These are phyloP conservation scores for Penicillium subrubescens DNA, from an alignment of 495 filamentous ascomycete genomes.

Conservation along the genomic window DNA sequence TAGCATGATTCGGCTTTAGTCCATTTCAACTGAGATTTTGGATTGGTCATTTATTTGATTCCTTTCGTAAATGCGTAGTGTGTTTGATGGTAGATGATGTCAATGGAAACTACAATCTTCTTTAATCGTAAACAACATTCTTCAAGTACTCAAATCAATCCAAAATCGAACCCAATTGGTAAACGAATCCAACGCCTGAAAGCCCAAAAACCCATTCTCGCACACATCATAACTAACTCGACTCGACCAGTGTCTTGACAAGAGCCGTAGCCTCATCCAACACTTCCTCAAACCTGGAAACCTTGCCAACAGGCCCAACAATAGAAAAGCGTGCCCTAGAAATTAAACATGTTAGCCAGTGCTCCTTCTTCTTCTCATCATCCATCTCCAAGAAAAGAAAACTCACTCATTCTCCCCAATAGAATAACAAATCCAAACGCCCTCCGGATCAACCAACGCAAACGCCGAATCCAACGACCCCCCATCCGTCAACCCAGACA, in stretches of 20 bases:
- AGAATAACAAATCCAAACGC: conserved; percentile 5
- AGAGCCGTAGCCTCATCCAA: neutral
- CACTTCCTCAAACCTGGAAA: conserved; percentile 2
- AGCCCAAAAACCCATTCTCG: neutral
- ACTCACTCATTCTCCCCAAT: conserved; percentile 4
- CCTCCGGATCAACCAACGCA: neutral
- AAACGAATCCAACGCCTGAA: neutral
- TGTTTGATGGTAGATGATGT: neutral
- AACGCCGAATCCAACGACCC: conserved; percentile 2
- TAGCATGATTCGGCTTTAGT: conserved; percentile 32
- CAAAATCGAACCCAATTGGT: neutral
- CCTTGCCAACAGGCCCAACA: neutral
- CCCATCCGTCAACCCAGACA: conserved; percentile 1
- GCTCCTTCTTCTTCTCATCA: neutral
- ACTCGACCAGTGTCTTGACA: neutral
- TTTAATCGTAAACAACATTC: no score
- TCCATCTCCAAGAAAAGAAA: neutral
- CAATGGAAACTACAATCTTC: no score
- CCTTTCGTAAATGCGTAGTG: neutral
- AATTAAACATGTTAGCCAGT: neutral
- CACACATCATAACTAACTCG: neutral
- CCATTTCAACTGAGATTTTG: conserved; percentile 34
- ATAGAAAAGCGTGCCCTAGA: neutral
- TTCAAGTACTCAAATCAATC: no score
- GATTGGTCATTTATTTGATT: conserved; percentile 11